Conservation (phyloP, 176 grass and related monocot genomes). For the Coix lacrymajobi region DNA sequence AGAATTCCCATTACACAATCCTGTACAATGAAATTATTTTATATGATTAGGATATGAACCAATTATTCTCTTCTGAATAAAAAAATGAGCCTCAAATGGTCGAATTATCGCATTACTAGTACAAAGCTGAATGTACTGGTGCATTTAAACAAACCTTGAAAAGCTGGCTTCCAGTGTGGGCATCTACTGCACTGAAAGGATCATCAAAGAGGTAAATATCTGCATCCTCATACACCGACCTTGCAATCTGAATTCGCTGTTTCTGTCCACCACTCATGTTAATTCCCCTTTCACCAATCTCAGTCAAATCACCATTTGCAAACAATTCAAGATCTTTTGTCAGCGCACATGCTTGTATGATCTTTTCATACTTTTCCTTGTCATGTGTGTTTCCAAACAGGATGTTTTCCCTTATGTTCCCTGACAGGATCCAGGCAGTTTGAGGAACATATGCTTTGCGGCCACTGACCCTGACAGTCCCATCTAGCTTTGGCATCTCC, state of each 20-base stretch:
- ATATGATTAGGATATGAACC: slow-evolving; percentile 2
- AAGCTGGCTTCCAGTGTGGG: slow-evolving; percentile 85
- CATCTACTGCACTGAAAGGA: slow-evolving; percentile 96
- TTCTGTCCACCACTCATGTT: slow-evolving; percentile 99
- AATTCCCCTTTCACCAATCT: slow-evolving; percentile 99
- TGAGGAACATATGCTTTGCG: slow-evolving; percentile 96
- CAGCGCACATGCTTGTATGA: slow-evolving; percentile 76
- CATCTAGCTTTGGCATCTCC: slow-evolving; percentile 80
- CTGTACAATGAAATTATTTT: slow-evolving; percentile 38
- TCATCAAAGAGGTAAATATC: slow-evolving; percentile 97
- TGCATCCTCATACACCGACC: slow-evolving; percentile 78
- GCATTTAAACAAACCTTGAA: slow-evolving; percentile 67
- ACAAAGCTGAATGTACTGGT: neutral
- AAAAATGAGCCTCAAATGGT: neutral
- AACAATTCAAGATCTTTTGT: slow-evolving; percentile 89
- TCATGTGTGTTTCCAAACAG: slow-evolving; percentile 81
- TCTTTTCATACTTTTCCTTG: slow-evolving; percentile 65
- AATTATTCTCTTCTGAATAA: neutral
- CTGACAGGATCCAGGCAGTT: slow-evolving; percentile 93
- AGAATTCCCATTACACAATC: slow-evolving; percentile 91
- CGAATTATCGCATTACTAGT: neutral
- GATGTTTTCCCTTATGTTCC: slow-evolving; percentile 95
- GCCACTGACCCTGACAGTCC: slow-evolving; percentile 66
- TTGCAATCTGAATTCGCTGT: slow-evolving; percentile 93
- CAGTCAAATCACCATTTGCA: slow-evolving; percentile 89